These are phyloP conservation scores for Auriscalpium vulgare DNA, from an alignment of 768 basidiomycete species.

Conservation along the genomic window DNA sequence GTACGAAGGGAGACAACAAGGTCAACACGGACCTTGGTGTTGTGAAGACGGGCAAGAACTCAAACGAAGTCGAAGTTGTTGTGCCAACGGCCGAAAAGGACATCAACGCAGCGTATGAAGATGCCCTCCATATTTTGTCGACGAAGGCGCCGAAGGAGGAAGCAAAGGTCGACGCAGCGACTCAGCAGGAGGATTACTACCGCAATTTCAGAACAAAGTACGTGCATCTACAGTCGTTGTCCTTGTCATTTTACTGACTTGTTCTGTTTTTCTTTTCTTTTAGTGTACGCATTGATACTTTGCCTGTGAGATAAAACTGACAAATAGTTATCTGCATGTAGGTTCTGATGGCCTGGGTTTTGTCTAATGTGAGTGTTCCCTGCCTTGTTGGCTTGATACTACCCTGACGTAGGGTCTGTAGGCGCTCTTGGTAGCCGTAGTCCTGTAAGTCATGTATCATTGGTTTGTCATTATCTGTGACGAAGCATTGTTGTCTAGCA, in stretches of 20 bases:
- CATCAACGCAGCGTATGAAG: slow-evolving; percentile 84
- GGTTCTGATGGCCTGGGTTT: slow-evolving; percentile 82
- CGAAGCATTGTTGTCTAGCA: slow-evolving; percentile 17
- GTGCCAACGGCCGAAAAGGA: slow-evolving; percentile 86
- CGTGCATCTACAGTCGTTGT: slow-evolving; percentile 15
- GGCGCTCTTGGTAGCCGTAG: slow-evolving; percentile 66
- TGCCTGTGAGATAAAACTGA: slow-evolving; percentile 1
- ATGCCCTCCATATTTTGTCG: slow-evolving; percentile 76
- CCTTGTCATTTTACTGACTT: not conserved
- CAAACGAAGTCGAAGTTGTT: slow-evolving; percentile 79
- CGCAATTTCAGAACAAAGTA: slow-evolving; percentile 83
- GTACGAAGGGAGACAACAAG: slow-evolving; percentile 92
- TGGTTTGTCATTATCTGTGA: too few species aligned
- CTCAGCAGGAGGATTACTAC: slow-evolving; percentile 81
- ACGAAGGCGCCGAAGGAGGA: slow-evolving; percentile 74
- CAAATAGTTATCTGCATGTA: slow-evolving; percentile 13
- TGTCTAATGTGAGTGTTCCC: slow-evolving; percentile 64
- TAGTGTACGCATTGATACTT: not conserved
- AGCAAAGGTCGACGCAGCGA: slow-evolving; percentile 48
- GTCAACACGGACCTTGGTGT: slow-evolving; percentile 79
- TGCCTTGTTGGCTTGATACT: slow-evolving; percentile 6
- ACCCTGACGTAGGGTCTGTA: slow-evolving; percentile 17
- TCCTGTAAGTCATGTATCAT: slow-evolving; percentile 43
- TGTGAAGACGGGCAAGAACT: slow-evolving; percentile 55
- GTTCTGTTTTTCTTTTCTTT: not conserved